A percentile compares a stretch with the other conserved stretches of the same genome.
These are phyloP conservation scores for Eutreptiella sp. DNA, from an alignment of 208 protist genomes.

Conservation along the genomic window DNA sequence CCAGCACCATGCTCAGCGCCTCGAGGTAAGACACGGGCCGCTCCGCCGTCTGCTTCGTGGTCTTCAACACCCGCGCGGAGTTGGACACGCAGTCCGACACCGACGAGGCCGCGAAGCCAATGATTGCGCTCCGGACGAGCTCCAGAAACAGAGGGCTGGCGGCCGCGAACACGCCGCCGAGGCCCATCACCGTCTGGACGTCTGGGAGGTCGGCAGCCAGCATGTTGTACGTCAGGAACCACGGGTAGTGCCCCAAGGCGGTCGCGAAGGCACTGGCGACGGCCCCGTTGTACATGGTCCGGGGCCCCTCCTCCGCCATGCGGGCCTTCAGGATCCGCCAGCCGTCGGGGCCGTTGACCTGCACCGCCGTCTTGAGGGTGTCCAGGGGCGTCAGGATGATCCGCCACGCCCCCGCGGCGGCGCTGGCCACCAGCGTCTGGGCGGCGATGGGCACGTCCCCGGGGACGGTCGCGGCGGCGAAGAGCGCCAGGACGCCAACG, in stretches of 20 bases:
- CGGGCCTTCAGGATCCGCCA: slow-evolving; percentile 32
- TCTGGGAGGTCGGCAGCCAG: slow-evolving; percentile 17
- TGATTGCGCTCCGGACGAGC: slow-evolving; percentile 21
- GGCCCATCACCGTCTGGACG: not conserved
- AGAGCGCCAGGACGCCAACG: slow-evolving; percentile 42
- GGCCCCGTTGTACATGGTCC: slow-evolving; percentile 30
- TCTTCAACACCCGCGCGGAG: slow-evolving; percentile 58
- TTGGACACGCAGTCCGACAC: slow-evolving; percentile 53
- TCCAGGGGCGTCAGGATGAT: slow-evolving; percentile 54
- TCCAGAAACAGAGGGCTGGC: too few species aligned
- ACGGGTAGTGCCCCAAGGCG: slow-evolving; percentile 43
- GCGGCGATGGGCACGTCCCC: slow-evolving; percentile 27
- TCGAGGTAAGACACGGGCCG: slow-evolving; percentile 23
- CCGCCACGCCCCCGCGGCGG: slow-evolving; percentile 39
- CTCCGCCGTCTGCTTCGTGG: slow-evolving; percentile 42
- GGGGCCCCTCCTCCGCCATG: slow-evolving; percentile 15
- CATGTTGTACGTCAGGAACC: slow-evolving; percentile 48
- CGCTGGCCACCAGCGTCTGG: slow-evolving; percentile 32
- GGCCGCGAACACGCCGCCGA: too few species aligned
- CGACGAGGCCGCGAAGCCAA: slow-evolving; percentile 43
- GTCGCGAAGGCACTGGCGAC: slow-evolving; percentile 43
- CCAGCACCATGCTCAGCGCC: slow-evolving; percentile 26
- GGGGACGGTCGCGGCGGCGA: slow-evolving; percentile 34
- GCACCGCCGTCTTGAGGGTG: slow-evolving; percentile 48
- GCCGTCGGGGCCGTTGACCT: slow-evolving; percentile 37